These are phyloP conservation scores for Talaromyces funiculosus DNA, from an alignment of 2,329 filamentous ascomycete species.

Conservation along the genomic window DNA sequence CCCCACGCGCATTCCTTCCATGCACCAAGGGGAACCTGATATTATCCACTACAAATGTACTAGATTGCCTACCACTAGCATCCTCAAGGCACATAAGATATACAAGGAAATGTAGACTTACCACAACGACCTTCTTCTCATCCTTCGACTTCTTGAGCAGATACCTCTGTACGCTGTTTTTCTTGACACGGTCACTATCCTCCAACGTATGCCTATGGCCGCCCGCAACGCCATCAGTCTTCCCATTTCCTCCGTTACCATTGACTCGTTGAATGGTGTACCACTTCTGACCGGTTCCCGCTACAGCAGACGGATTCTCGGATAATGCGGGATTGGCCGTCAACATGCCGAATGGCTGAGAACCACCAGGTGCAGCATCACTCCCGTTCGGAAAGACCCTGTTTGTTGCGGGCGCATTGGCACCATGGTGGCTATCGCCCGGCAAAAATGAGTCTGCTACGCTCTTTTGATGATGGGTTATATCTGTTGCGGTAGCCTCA, in stretches of 20 bases:
- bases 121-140: slow-evolving; percentile 52
- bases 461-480: slow-evolving; percentile 14
- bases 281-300: slow-evolving; percentile 50
- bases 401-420: not conserved
- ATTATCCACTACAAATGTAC: not conserved
- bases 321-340: slow-evolving; percentile 37
- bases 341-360: slow-evolving; percentile 40
- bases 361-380: slow-evolving; percentile 12
- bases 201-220: slow-evolving; percentile 69
- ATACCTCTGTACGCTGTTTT: slow-evolving; percentile 67
- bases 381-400: slow-evolving; percentile 18
- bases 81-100: too few species aligned
- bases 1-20: not conserved
- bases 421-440: not conserved
- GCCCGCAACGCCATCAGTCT: slow-evolving; percentile 62
- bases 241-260: slow-evolving; percentile 67
- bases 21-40: not conserved
- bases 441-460: slow-evolving; percentile 15
- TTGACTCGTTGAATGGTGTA: slow-evolving; percentile 76
- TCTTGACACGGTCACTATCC: slow-evolving; percentile 74
- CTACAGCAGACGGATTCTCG: slow-evolving; percentile 37
- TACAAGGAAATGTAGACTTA: slow-evolving; percentile 32
- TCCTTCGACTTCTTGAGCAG: slow-evolving; percentile 61
- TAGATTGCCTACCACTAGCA: too few species aligned
- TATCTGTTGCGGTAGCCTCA: slow-evolving; percentile 28